Percentiles rank a stretch among this genome's conserved stretches.
These are phyloP conservation scores for Leptographium procerum DNA, from an alignment of 2,329 filamentous ascomycete species.

Conservation along the genomic window DNA sequence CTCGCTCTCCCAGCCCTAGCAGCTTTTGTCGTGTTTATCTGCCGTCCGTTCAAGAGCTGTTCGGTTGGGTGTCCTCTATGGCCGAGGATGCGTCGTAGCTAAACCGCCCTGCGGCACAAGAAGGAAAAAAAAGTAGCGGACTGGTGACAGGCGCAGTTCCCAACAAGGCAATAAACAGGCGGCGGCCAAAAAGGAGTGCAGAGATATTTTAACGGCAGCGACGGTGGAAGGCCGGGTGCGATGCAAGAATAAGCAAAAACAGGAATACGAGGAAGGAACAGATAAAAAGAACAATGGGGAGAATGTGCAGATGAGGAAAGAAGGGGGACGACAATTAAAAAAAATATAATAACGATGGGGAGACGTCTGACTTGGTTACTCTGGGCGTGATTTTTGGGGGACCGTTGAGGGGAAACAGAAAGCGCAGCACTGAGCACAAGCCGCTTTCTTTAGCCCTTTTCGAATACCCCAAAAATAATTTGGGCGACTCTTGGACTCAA, in stretches of 20 bases:
- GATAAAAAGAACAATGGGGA: background rate
- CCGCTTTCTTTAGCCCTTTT: background rate
- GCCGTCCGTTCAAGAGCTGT: background rate
- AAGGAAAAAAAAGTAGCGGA: background rate
- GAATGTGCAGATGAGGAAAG: background rate
- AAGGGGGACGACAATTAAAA: background rate
- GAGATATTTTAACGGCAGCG: background rate
- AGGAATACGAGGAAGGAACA: background rate
- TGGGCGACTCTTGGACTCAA: background rate
- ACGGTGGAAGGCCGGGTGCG: background rate
- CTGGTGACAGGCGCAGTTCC: background rate
- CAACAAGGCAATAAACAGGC: background rate
- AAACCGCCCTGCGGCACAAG: constrained; percentile 3
- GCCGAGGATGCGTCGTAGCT: background rate
- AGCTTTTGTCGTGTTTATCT: background rate
- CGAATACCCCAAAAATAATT: background rate
- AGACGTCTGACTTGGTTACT: background rate
- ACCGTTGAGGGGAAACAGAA: background rate
- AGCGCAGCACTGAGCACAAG: background rate
- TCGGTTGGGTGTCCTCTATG: background rate
- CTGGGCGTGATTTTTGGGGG: constrained; percentile 2
- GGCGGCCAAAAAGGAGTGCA: background rate
- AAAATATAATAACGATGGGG: constrained; percentile 1
- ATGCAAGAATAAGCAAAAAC: background rate
- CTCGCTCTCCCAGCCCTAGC: background rate